Evolutionary conservation across 1,139 yeast species (phyloP), one percentile per base, ranked within the genome.

Genomic region (Suhomyces bribrorum): DNA sequence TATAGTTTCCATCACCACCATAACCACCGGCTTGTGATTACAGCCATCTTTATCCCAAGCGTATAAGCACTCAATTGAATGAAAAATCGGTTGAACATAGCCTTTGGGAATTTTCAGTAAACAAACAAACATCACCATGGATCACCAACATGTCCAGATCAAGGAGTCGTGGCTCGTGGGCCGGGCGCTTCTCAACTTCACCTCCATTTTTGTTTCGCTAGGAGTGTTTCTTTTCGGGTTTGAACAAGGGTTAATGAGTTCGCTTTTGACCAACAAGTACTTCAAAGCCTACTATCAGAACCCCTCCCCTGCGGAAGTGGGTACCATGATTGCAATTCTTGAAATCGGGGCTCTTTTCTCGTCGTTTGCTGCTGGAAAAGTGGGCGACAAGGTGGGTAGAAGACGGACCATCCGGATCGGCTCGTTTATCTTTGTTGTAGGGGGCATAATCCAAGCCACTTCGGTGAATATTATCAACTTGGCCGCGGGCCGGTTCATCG

Each of bases 311-410:
- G 76, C 81, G 2, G 75, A 76, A 40, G 74, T 86, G 26, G 94
- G 94, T 28, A 81, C 89, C 7, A 83, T 86, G 79, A 89, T 86
- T 18, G 88, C 94, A n/a, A 81, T 86, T 35, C 63, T 86, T 28
- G 95, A 86, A 57, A 72, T 89, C 25, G 97, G 97, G 12, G 96
- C 96, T 0, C 66, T 88, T 48, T 65, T 85, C 5, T 83, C 95
- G 2, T 85, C 95, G 1, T 71, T 89, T 30, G 59, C 79, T 14
- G 87, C 89, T 4, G 95, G 96, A 2, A 71, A 79, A 41, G 68
- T 85, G 8, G 92, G 95, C 6, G 96, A 88, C 59, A 75, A 73
- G 43, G 75, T 86, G 32, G 96, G 97, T 11, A 75, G 97, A 47
- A 71, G 95, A 38, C 69, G 77, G 36, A 84, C 96, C 11, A 89